Conservation (phyloP, 345 rosid species). For the Zanthoxylum bungeanum region DNA sequence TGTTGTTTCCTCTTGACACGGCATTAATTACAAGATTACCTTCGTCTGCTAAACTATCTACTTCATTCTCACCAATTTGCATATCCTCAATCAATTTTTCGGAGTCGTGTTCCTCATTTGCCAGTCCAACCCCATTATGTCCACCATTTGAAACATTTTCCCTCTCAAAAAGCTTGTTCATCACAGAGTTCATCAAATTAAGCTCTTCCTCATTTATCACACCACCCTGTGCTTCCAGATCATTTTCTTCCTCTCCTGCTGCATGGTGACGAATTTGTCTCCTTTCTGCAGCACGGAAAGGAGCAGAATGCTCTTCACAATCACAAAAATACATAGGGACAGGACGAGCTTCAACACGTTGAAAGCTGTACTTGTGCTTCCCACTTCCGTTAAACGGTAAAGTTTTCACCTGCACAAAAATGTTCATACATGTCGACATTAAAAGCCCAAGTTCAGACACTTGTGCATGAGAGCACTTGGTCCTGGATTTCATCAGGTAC, state of each 20-base stretch:
- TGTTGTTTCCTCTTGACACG: slow-evolving; percentile 23
- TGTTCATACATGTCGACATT: neutral
- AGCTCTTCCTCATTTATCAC: slow-evolving; percentile 58
- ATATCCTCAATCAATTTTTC: slow-evolving; percentile 19
- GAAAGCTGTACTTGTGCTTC: slow-evolving; percentile 87
- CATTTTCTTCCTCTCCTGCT: slow-evolving; percentile 26
- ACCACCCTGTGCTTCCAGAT: slow-evolving; percentile 29
- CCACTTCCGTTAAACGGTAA: slow-evolving; percentile 78
- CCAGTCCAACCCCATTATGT: neutral
- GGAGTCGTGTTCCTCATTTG: slow-evolving; percentile 27
- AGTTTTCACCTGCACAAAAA: slow-evolving; percentile 55
- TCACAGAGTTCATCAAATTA: slow-evolving; percentile 67
- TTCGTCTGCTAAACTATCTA: slow-evolving; percentile 21
- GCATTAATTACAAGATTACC: slow-evolving; percentile 45
- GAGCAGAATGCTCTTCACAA: slow-evolving; percentile 72
- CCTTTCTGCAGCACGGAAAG: slow-evolving; percentile 21
- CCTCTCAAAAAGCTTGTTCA: slow-evolving; percentile 63
- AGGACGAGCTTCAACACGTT: slow-evolving; percentile 51
- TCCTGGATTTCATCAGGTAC: no score
- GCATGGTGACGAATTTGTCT: slow-evolving; percentile 22
- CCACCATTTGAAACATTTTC: slow-evolving; percentile 24
- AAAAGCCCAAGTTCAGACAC: neutral
- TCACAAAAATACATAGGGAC: slow-evolving; percentile 73
- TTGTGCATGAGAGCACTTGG: no score
- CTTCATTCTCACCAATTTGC: slow-evolving; percentile 18